These are phyloP conservation scores for Dothistroma pini DNA, from an alignment of 2,329 filamentous ascomycete genomes.

Conservation along the genomic window DNA sequence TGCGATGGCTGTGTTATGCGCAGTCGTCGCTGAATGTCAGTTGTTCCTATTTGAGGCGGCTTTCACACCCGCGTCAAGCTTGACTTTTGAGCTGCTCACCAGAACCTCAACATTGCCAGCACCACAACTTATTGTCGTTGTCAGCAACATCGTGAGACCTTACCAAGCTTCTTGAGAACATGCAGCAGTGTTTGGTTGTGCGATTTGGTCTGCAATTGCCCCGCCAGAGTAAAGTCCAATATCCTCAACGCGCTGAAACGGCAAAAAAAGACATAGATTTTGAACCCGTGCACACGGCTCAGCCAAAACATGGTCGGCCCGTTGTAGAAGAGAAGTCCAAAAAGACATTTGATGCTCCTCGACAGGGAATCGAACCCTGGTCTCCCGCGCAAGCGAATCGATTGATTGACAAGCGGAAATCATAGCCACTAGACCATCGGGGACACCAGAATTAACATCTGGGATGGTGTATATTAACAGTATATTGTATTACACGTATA, in stretches of 20 bases:
- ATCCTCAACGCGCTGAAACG: no score
- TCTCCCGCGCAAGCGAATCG: not conserved
- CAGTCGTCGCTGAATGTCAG: not conserved
- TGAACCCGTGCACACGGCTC: no score
- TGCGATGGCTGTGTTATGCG: not conserved
- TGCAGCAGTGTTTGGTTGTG: not conserved
- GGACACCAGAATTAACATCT: not conserved
- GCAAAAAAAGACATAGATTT: no score
- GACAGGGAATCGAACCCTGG: slow-evolving; percentile 6
- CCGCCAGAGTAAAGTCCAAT: no score
- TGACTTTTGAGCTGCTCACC: not conserved
- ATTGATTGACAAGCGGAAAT: not conserved
- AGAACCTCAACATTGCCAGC: not conserved
- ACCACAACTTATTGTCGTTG: not conserved
- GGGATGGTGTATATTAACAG: not conserved
- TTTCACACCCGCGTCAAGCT: not conserved
- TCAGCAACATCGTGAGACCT: not conserved
- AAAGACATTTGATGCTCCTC: not conserved
- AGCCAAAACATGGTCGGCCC: not conserved
- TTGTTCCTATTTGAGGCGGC: not conserved
- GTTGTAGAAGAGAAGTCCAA: not conserved
- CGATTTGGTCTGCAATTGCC: not conserved
- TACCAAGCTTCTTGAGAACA: not conserved
- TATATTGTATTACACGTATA: no score
- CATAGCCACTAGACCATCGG: not conserved